Conservation (phyloP, 1,139 yeast genomes). For the Hyphopichia khmerensis region DNA sequence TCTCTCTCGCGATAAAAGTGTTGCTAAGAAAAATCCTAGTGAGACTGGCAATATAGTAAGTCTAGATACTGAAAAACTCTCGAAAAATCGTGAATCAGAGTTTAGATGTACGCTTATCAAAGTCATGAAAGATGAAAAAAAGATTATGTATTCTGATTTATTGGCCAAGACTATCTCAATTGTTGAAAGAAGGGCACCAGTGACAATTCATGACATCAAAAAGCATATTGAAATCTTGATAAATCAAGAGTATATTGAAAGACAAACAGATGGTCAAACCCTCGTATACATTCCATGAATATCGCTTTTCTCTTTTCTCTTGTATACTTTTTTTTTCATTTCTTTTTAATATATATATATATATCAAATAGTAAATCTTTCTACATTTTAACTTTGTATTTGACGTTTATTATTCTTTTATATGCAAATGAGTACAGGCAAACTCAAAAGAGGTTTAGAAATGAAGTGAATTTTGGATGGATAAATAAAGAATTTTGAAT, state of each 20-base stretch:
- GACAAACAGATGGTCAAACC: slow-evolving; percentile 22
- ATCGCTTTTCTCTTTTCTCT: neutral
- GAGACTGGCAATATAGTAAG: neutral
- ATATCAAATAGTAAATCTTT: too few species aligned
- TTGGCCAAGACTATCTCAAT: slow-evolving; percentile 21
- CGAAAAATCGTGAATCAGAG: slow-evolving; percentile 28
- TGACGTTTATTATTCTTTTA: neutral
- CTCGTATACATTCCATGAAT: slow-evolving; percentile 32
- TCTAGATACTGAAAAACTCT: slow-evolving; percentile 7
- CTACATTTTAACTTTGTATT: neutral
- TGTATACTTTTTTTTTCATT: neutral
- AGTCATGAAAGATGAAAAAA: slow-evolving; percentile 30
- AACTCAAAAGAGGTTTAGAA: neutral
- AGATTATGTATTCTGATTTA: slow-evolving; percentile 22
- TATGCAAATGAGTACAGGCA: neutral
- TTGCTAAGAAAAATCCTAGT: neutral
- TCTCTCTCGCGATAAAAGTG: slow-evolving; percentile 26
- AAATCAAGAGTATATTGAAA: slow-evolving; percentile 27
- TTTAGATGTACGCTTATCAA: slow-evolving; percentile 27
- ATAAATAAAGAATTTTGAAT: neutral
- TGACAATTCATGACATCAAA: slow-evolving; percentile 30
- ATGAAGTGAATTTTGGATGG: neutral
- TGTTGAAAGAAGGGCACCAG: slow-evolving; percentile 25
- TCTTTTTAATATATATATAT: neutral
- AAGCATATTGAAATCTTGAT: slow-evolving; percentile 33